Evolutionary conservation across 2,329 filamentous ascomycete genomes (phyloP), one percentile per base, ranked within the genome.

Genomic region (Fusarium ambrosium): DNA sequence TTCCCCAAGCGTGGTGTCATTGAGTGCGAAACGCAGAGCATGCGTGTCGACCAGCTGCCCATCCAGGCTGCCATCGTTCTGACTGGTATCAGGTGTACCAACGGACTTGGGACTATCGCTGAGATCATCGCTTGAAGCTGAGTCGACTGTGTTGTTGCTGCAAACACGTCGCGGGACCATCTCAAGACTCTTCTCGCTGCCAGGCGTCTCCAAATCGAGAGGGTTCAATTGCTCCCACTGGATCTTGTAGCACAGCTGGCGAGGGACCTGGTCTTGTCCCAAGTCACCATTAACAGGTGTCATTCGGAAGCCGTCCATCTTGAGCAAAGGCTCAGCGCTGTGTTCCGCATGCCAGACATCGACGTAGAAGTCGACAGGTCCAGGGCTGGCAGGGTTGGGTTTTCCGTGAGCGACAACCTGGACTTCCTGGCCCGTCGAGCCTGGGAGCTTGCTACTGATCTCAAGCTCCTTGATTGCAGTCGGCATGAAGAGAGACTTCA

Each of bases 201-300:
- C 45, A 1, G 41, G 36, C 1, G 36, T 22, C 2, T 67, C 69
- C 16, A 41, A 22, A 1, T 62, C 48, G 8, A 22, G 43, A 18
- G 41, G 70, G 3, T 51, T 32, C 0, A 85, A 70, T 4, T 82
- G 81, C 70, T 87, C 84, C 86, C 86, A 88, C 22, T 84, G 78
- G 18, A 87, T 70, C 75, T 84, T 85, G 74, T 85, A 87, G 77
- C 86, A 87, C 6, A 87, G 74, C 1, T 74, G 73, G 18, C 80
- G 76, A 16, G 78, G 74, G 18, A 11, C 60, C n/a, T 62, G 59
- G 5, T 70, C 64, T 20, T 79, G 74, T 2, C 48, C 66, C 1
- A 68, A 59, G 2, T 82, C 82, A 29, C 84, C 84, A 41, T 84
- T 78, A 6, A 87, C 81, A 2, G 86, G 86, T 1, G 82, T 84